Conservation (phyloP, 176 grass and related monocot species). For the Raddia guianensis region DNA sequence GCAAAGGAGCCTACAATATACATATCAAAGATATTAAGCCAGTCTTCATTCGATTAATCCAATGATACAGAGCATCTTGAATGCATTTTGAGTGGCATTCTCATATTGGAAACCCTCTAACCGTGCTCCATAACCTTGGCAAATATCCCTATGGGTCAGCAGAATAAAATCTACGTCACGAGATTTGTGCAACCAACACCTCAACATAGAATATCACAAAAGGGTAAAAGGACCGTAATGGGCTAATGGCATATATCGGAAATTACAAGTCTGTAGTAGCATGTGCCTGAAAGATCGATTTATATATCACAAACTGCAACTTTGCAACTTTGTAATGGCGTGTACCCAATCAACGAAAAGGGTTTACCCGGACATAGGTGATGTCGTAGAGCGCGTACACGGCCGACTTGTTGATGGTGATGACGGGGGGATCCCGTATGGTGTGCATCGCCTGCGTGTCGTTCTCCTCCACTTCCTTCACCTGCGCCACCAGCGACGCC, state of each 20-base stretch:
- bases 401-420: constrained; percentile 74
- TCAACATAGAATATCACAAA: not conserved
- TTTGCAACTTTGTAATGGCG: no score
- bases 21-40: not conserved
- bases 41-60: not conserved
- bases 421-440: constrained; percentile 57
- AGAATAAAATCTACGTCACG: not conserved
- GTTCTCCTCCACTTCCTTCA: constrained; percentile 66
- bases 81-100: constrained; percentile 6
- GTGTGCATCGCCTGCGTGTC: constrained; percentile 41
- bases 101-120: not conserved
- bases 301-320: no score
- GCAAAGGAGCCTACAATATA: not conserved
- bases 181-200: not conserved
- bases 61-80: not conserved
- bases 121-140: not conserved
- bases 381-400: constrained; percentile 58
- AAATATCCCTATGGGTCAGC: not conserved
- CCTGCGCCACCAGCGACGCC: constrained; percentile 65
- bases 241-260: no score
- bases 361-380: constrained; percentile 64
- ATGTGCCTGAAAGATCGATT: no score
- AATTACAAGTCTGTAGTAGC: no score
- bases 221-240: no score
- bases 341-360: no score